Evolutionary conservation across 371 early-diverging fungal species (phyloP).

Genomic region (Mortierella sp.): DNA sequence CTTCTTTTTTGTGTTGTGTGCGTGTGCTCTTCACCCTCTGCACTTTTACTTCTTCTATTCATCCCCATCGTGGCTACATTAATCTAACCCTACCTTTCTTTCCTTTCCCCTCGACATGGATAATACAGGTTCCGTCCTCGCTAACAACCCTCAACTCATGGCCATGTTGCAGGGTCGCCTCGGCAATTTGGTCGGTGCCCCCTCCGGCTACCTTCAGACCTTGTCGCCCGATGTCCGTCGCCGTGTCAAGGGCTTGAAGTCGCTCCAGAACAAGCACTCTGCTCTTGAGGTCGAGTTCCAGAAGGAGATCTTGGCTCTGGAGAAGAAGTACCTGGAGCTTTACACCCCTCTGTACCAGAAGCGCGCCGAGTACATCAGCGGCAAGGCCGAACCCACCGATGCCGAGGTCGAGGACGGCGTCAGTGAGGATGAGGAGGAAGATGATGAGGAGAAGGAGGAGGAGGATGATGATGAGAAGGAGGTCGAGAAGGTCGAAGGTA

Average conservation of each 20-base stretch:
- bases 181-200: conserved; percentile 79
- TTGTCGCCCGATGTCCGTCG: conserved; percentile 81
- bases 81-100: not conserved
- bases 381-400: conserved; percentile 87
- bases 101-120: not conserved
- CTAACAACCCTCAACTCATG: conserved; percentile 63
- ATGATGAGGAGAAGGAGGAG: conserved; percentile 62
- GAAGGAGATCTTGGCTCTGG: conserved; percentile 89
- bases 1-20: too few relatives aligned
- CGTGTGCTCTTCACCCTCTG: not conserved
- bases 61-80: too few relatives aligned
- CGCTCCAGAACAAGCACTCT: conserved; percentile 84
- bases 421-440: conserved; percentile 66
- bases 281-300: conserved; percentile 87
- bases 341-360: conserved; percentile 90
- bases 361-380: conserved; percentile 81
- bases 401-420: conserved; percentile 79
- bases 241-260: conserved; percentile 85
- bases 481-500: conserved; percentile 45
- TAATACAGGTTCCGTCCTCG: conserved; percentile 36
- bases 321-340: conserved; percentile 89
- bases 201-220: conserved; percentile 85
- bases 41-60: too few relatives aligned
- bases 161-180: conserved; percentile 78
- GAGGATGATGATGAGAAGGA: conserved; percentile 56